These are phyloP conservation scores for Biscogniauxia sp. DNA, from an alignment of 2,329 filamentous ascomycete genomes.

Conservation along the genomic window DNA sequence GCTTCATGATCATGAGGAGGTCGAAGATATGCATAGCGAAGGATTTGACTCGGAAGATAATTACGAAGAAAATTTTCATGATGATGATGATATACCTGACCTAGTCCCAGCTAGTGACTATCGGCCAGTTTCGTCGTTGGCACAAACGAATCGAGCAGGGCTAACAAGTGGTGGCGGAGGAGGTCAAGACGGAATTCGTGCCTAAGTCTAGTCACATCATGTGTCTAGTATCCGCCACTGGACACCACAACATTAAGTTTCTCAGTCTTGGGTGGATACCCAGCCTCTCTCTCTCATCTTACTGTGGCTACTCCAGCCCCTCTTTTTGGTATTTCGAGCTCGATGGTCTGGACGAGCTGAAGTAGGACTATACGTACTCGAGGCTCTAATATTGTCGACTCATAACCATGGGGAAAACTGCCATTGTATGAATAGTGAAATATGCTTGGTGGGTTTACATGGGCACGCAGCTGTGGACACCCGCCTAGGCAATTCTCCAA, in stretches of 20 bases:
- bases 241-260: neutral
- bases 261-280: neutral
- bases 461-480: neutral
- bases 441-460: neutral
- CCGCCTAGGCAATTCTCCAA: neutral
- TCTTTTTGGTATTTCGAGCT: neutral
- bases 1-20: constrained; percentile 28
- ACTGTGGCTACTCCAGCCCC: neutral
- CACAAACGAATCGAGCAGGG: neutral
- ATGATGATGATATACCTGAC: constrained; percentile 29
- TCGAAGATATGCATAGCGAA: constrained; percentile 33
- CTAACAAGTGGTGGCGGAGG: constrained; percentile 1
- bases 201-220: neutral
- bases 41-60: constrained; percentile 39
- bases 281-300: neutral
- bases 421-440: neutral
- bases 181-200: neutral
- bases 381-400: neutral
- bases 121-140: neutral
- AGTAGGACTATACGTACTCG: neutral
- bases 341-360: neutral
- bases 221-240: neutral
- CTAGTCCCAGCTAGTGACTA: constrained; percentile 8
- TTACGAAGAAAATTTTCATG: constrained; percentile 35
- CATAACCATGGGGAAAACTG: neutral